Percentiles rank a stretch among this genome's conserved stretches.
Conservation (phyloP, 2,329 filamentous ascomycete species). For the Penicillium verrucosum region DNA sequence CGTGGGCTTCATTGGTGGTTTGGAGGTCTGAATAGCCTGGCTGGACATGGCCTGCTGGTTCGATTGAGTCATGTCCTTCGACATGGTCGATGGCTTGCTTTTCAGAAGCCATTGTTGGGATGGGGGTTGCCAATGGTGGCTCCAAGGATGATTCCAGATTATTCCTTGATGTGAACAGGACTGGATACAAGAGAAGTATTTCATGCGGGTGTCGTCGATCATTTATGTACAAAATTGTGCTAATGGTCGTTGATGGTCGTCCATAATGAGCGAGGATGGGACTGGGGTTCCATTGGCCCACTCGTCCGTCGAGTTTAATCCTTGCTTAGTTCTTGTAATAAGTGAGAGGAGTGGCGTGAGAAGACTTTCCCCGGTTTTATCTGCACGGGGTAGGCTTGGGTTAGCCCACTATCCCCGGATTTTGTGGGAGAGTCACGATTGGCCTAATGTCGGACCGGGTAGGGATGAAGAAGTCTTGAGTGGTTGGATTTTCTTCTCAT, state of each 20-base stretch:
- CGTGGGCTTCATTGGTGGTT: constrained; percentile 18
- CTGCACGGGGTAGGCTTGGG: neutral
- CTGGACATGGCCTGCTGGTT: neutral
- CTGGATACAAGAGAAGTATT: neutral
- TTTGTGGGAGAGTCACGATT: neutral
- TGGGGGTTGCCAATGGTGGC: neutral
- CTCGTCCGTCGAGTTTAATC: neutral
- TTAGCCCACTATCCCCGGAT: constrained; percentile 2
- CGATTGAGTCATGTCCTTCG: constrained; percentile 1
- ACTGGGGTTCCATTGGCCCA: constrained; percentile 3
- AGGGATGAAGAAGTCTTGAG: neutral
- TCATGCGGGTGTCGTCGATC: neutral
- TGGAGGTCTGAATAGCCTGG: constrained; percentile 28
- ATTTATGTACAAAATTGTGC: neutral
- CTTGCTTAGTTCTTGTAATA: neutral
- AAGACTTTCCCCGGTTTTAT: constrained; percentile 2
- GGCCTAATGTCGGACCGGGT: neutral
- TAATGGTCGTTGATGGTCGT: neutral
- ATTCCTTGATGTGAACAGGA: neutral
- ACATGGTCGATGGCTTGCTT: constrained; percentile 2
- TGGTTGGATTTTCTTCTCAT: neutral
- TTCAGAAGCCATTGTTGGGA: constrained; percentile 6
- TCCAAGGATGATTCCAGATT: neutral
- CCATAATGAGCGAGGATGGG: neutral
- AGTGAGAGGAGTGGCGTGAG: neutral